phyloP scores from a whole-genome alignment of 352 stramenopile species.

The Phytophthora fragariaefolia region DNA sequence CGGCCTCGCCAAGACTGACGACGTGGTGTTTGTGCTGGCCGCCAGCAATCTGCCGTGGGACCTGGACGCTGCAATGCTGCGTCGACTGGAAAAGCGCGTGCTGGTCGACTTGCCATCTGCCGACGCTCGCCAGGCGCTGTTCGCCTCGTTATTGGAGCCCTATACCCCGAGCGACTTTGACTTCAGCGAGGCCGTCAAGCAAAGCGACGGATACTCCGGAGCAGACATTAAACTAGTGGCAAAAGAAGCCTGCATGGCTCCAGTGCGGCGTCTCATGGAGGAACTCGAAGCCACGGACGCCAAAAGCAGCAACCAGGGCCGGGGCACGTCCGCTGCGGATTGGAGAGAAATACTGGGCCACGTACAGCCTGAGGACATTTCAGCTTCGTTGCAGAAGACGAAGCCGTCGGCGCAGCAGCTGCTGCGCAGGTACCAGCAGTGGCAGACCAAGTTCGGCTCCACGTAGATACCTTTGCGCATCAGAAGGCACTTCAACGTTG shows the following conservation, averaged over 20 bases:
- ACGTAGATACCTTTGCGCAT: slow-evolving; percentile 30
- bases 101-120: slow-evolving; percentile 74
- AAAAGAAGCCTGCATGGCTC: slow-evolving; percentile 88
- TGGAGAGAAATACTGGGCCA: slow-evolving; percentile 70
- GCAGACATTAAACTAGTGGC: slow-evolving; percentile 87
- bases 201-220: slow-evolving; percentile 81
- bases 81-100: slow-evolving; percentile 85
- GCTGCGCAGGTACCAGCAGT: slow-evolving; percentile 82
- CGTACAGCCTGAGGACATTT: slow-evolving; percentile 61
- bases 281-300: slow-evolving; percentile 59
- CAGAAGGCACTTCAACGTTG: slow-evolving; percentile 24
- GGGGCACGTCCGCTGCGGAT: slow-evolving; percentile 36
- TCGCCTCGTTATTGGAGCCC: slow-evolving; percentile 62
- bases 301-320: slow-evolving; percentile 27
- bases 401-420: slow-evolving; percentile 81
- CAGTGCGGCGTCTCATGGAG: slow-evolving; percentile 73
- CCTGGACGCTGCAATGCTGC: slow-evolving; percentile 80
- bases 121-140: slow-evolving; percentile 64
- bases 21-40: slow-evolving; percentile 85
- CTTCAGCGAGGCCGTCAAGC: slow-evolving; percentile 56
- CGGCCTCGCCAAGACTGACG: slow-evolving; percentile 75
- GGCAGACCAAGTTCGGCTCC: slow-evolving; percentile 83
- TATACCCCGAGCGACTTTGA: slow-evolving; percentile 61
- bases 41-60: slow-evolving; percentile 88
- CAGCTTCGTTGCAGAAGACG: slow-evolving; percentile 72